These are phyloP conservation scores for Yarrowia divulgata DNA, from an alignment of 805 yeast species.

Conservation along the genomic window DNA sequence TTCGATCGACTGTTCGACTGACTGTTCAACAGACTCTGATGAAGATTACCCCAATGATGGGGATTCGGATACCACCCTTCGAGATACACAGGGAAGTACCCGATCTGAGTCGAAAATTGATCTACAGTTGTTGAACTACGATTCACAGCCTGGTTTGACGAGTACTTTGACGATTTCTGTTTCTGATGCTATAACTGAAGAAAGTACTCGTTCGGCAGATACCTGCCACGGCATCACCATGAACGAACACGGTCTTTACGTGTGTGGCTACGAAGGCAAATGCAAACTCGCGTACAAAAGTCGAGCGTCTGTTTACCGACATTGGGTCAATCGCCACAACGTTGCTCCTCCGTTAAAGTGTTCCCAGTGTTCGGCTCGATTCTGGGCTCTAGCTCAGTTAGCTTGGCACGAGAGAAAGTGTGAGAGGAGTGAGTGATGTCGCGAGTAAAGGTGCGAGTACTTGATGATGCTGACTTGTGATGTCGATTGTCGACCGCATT, in stretches of 20 bases:
- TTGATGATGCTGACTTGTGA: no score
- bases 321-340: neutral
- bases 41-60: neutral
- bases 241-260: neutral
- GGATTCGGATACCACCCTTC: neutral
- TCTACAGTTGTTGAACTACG: no score
- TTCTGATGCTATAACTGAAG: no score
- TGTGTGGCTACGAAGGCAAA: neutral
- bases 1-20: neutral
- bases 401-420: conserved; percentile 2
- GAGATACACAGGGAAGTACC: neutral
- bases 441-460: no score
- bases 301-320: neutral
- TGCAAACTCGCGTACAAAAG: neutral
- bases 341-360: neutral
- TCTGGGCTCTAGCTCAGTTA: neutral
- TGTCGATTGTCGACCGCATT: no score
- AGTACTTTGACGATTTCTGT: no score
- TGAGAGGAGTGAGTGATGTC: neutral
- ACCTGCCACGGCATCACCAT: neutral
- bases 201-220: no score
- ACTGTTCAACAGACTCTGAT: neutral
- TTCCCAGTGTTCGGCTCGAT: neutral
- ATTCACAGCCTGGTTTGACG: no score
- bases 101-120: no score